Percentiles rank a stretch among this genome's conserved stretches.
Evolutionary conservation across 108 stramenopile genomes (phyloP).

Genomic region (Cyclostephanos tholiformis): DNA sequence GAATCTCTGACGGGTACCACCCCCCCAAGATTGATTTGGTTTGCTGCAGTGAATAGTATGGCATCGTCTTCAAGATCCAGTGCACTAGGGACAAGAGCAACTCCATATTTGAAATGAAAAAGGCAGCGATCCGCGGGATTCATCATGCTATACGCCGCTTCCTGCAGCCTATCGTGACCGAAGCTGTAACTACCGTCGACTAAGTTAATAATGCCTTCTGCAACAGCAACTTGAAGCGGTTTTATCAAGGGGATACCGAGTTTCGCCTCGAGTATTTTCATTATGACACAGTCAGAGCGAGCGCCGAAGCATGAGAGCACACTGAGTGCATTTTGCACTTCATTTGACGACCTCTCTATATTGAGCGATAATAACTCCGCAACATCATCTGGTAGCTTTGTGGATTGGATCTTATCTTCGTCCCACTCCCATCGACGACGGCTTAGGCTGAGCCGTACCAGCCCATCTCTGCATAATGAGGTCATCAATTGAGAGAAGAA

Average conservation of each 20-base stretch:
- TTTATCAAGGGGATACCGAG: constrained; percentile 5
- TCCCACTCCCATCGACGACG: constrained; percentile 39
- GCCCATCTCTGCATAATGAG: constrained; percentile 17
- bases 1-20: constrained; percentile 9
- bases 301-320: constrained; percentile 23
- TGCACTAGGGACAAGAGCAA: not conserved
- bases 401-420: constrained; percentile 24
- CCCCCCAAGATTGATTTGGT: constrained; percentile 34
- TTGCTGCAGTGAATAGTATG: constrained; percentile 25
- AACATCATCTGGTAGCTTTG: constrained; percentile 23
- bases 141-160: constrained; percentile 39
- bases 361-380: constrained; percentile 12
- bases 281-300: not conserved
- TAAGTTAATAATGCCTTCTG: constrained; percentile 27
- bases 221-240: constrained; percentile 10
- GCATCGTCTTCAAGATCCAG: not conserved
- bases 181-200: constrained; percentile 17
- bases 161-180: constrained; percentile 28
- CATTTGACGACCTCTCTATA: constrained; percentile 1
- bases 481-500: constrained; percentile 19
- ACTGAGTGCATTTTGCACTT: constrained; percentile 14
- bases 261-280: constrained; percentile 10
- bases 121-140: constrained; percentile 12
- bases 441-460: constrained; percentile 21
- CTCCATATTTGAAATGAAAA: constrained; percentile 21